phyloP scores from a whole-genome alignment of 2,329 filamentous ascomycete genomes.

The Diaporthe longicolla region DNA sequence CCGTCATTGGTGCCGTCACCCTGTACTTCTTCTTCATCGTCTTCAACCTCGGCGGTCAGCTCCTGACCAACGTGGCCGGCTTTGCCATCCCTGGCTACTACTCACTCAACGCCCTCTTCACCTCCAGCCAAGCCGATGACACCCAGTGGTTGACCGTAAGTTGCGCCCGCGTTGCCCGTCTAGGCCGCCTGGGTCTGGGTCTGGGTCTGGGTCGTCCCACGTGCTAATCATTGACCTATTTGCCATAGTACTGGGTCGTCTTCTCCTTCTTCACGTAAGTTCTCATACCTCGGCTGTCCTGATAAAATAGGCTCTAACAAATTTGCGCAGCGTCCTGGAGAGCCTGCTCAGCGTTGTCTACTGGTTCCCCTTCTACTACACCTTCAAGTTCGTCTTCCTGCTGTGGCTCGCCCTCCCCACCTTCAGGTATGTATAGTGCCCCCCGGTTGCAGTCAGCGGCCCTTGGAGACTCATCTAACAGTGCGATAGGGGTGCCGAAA shows the following conservation, averaged over 20 bases:
- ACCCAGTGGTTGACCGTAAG: slow-evolving; percentile 84
- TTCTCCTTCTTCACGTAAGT: slow-evolving; percentile 83
- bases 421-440: slow-evolving; percentile 79
- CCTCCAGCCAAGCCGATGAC: slow-evolving; percentile 78
- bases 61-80: slow-evolving; percentile 88
- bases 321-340: slow-evolving; percentile 74
- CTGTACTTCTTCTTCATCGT: slow-evolving; percentile 93
- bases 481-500: slow-evolving; percentile 83
- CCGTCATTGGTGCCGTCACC: slow-evolving; percentile 79
- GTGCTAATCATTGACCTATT: slow-evolving; percentile 52
- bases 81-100: slow-evolving; percentile 89
- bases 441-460: slow-evolving; percentile 18
- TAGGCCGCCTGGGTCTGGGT: not conserved
- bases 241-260: slow-evolving; percentile 84
- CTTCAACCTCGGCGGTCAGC: slow-evolving; percentile 92
- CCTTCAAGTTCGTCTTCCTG: slow-evolving; percentile 98
- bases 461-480: not conserved
- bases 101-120: slow-evolving; percentile 84
- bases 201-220: not conserved
- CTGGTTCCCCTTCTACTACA: slow-evolving; percentile 99
- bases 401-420: slow-evolving; percentile 98
- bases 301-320: slow-evolving; percentile 10
- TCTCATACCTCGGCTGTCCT: not conserved
- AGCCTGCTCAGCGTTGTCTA: slow-evolving; percentile 88
- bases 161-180: slow-evolving; percentile 42